phyloP scores from a whole-genome alignment of 805 yeast species.

The Huiozyma sinensis region DNA sequence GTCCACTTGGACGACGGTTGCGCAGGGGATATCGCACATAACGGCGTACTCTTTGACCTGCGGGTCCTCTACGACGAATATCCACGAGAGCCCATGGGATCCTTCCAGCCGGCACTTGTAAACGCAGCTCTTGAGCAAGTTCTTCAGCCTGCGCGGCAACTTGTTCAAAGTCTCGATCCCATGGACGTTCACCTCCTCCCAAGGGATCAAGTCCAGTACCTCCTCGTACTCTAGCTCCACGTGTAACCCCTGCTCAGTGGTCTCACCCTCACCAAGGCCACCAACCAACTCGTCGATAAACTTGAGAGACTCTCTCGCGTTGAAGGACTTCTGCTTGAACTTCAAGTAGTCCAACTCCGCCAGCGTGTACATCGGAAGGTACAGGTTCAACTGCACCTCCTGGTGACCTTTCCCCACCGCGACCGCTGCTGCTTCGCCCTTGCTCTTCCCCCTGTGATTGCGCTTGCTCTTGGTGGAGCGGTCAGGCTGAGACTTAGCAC shows the following conservation, averaged over 20 bases:
- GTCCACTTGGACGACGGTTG: slow-evolving; percentile 23
- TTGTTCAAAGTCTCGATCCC: slow-evolving; percentile 8
- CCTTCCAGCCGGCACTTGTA: slow-evolving; percentile 40
- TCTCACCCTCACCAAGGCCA: slow-evolving; percentile 1
- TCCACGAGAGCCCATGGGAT: slow-evolving; percentile 36
- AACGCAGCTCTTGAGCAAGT: slow-evolving; percentile 47
- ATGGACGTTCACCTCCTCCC: slow-evolving; percentile 15
- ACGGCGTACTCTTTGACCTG: slow-evolving; percentile 43
- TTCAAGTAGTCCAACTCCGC: slow-evolving; percentile 49
- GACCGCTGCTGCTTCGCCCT: background rate
- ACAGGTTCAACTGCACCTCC: slow-evolving; percentile 32
- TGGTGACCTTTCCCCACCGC: slow-evolving; percentile 3
- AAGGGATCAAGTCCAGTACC: slow-evolving; percentile 16
- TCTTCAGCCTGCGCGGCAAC: slow-evolving; percentile 45
- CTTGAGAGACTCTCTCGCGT: slow-evolving; percentile 53
- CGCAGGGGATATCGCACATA: slow-evolving; percentile 44
- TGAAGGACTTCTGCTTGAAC: slow-evolving; percentile 46
- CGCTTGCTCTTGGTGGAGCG: background rate
- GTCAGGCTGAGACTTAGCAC: background rate
- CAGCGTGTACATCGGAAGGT: slow-evolving; percentile 41
- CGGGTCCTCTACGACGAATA: slow-evolving; percentile 50
- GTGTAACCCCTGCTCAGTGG: slow-evolving; percentile 9
- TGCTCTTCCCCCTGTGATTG: too few species aligned
- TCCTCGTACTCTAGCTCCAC: slow-evolving; percentile 41
- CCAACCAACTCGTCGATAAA: slow-evolving; percentile 39